Evolutionary conservation across 1,284 basidiomycete genomes (phyloP).

Genomic region (Phellopilus nigrolimitatus): DNA sequence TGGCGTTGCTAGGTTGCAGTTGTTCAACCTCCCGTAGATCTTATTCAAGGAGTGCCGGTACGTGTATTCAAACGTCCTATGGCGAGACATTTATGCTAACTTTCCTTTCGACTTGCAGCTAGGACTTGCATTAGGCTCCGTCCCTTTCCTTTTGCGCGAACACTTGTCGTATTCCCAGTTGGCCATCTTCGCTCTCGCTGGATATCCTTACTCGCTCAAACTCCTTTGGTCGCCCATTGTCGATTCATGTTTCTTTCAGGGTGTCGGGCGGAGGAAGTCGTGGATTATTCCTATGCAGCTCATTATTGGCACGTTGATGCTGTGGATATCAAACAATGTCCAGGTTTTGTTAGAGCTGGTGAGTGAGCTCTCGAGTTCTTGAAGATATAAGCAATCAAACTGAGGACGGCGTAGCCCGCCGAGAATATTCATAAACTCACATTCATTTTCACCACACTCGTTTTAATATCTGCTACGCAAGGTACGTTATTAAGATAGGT

Average conservation of each 20-base stretch:
- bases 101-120: conserved; percentile 40
- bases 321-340: conserved; percentile 81
- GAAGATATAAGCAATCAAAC: conserved; percentile 15
- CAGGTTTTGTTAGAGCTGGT: conserved; percentile 82
- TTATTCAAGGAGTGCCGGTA: conserved; percentile 95
- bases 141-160: conserved; percentile 94
- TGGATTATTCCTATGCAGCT: conserved; percentile 99
- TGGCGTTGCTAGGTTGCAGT: conserved; percentile 15
- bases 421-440: conserved; percentile 83
- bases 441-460: conserved; percentile 83
- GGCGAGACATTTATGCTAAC: conserved; percentile 10
- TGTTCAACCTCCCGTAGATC: conserved; percentile 43
- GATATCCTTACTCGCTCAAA: conserved; percentile 97
- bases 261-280: conserved; percentile 87
- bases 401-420: conserved; percentile 51
- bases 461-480: conserved; percentile 96
- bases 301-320: conserved; percentile 84
- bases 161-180: conserved; percentile 96
- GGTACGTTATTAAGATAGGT: conserved; percentile 42
- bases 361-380: conserved; percentile 29
- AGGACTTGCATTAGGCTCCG: conserved; percentile 84
- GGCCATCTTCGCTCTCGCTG: conserved; percentile 89
- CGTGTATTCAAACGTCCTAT: conserved; percentile 35
- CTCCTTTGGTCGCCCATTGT: conserved; percentile 98
- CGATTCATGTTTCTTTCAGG: conserved; percentile 82